Evolutionary conservation across 371 early-diverging fungal species (phyloP), one percentile per base, ranked within the genome.

Genomic region (Mucor indicus): DNA sequence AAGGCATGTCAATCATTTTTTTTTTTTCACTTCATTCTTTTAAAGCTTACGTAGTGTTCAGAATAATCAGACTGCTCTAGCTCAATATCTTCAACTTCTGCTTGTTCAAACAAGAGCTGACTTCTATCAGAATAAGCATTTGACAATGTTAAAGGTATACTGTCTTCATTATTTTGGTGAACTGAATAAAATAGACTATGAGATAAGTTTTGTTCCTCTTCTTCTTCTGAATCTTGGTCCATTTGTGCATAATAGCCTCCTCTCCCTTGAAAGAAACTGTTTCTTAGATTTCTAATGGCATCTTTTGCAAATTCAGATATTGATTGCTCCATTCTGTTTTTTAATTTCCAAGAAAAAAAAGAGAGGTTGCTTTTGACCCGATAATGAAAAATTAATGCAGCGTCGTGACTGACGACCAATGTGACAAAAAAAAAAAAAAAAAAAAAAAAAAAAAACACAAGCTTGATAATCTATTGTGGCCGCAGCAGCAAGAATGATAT

Each of bases 91-190:
- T 44, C 33, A 36, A 41, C 50, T 5, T 59, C 48, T 35, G 57
- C 53, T 38, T 67, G 63, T 13, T 63, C 62, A 55, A 69, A 69
- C 37, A 65, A 35, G 22, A 74, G 61, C 23, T 74, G 68, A 43
- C 75, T 74, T 57, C 67, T 58, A 15, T 74, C 70, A 13, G 70
- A 74, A 49, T 67, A 74, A 10, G 63, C 64, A 36, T 67, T 61
- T 2, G 75, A 74, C 6, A 67, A 48, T 8, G 67, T 69, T 29
- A 74, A 37, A 3, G 75, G 75, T 48, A 74, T 70, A 45, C 68
- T 69, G 27, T 72, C 73, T 30, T 64, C 62, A 12, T 60, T 44
- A 9, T 44, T 56, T 44, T 65, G 68, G 16, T 60, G 67, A n/a
- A 64, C 38, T 2, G 72, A 72, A 44, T 68, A 72, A 38, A 72